Conservation (phyloP, 441 rosid species). For the Manihot esculenta region DNA sequence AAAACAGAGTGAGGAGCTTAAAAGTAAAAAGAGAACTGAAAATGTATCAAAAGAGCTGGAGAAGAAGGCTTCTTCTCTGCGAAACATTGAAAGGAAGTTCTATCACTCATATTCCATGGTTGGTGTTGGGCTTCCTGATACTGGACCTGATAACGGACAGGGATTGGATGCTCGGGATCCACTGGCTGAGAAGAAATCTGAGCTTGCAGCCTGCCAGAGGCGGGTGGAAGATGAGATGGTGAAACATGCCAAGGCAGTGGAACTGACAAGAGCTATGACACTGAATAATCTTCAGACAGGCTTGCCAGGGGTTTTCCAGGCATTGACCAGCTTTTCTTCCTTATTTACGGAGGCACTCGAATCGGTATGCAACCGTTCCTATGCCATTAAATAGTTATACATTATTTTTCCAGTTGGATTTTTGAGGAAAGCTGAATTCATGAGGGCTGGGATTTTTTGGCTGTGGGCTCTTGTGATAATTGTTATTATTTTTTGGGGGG, state of each 20-base stretch:
- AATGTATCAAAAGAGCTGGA: constrained; percentile 80
- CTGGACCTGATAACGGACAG: constrained; percentile 59
- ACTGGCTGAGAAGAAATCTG: constrained; percentile 71
- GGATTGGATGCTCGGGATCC: constrained; percentile 86
- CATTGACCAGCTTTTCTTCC: constrained; percentile 78
- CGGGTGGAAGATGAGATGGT: constrained; percentile 89
- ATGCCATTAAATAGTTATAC: constrained; percentile 59
- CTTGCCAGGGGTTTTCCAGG: constrained; percentile 89
- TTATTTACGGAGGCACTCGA: constrained; percentile 67
- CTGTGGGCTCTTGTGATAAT: constrained; percentile 27
- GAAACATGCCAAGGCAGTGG: constrained; percentile 79
- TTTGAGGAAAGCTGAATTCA: constrained; percentile 26
- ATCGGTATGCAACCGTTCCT: constrained; percentile 67
- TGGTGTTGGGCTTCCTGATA: constrained; percentile 73
- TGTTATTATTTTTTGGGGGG: constrained; percentile 12
- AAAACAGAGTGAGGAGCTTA: constrained; percentile 78
- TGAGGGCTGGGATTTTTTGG: constrained; percentile 42
- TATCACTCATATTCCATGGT: constrained; percentile 88
- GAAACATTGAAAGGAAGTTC: constrained; percentile 84
- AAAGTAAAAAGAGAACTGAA: constrained; percentile 71
- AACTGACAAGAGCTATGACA: constrained; percentile 88
- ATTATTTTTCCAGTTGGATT: constrained; percentile 21
- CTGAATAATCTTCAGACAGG: constrained; percentile 89
- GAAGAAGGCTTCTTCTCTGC: constrained; percentile 82
- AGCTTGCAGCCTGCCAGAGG: constrained; percentile 80